phyloP scores from a whole-genome alignment of 305 asterid species.

The Vinca major region DNA sequence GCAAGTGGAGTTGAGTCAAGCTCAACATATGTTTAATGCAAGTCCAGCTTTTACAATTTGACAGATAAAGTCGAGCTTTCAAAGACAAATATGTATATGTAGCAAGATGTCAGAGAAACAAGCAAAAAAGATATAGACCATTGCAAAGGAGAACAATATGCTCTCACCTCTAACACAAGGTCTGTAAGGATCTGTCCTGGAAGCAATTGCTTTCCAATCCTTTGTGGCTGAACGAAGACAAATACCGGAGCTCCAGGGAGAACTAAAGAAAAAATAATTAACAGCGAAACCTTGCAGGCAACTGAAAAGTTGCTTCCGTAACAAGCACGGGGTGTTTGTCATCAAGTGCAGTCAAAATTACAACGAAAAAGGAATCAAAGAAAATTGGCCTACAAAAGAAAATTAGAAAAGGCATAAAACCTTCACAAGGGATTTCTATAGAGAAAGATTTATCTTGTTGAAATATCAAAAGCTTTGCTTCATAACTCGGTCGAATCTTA shows the following conservation, averaged over 20 bases:
- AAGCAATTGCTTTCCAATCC: slow-evolving; percentile 23
- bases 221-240: slow-evolving; percentile 20
- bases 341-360: neutral
- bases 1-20: too few relatives aligned
- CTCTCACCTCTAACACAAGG: slow-evolving; percentile 37
- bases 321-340: neutral
- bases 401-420: slow-evolving; percentile 16
- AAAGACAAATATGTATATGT: neutral
- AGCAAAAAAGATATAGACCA: neutral
- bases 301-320: slow-evolving; percentile 6
- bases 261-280: slow-evolving; percentile 23
- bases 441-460: slow-evolving; percentile 29
- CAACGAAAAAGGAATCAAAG: neutral
- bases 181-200: slow-evolving; percentile 49
- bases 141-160: neutral
- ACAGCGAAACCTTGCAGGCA: slow-evolving; percentile 17
- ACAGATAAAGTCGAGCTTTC: neutral
- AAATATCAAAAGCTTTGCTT: slow-evolving; percentile 32
- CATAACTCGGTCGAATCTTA: slow-evolving; percentile 45
- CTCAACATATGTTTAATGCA: too few relatives aligned
- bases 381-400: neutral
- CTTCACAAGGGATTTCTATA: slow-evolving; percentile 39
- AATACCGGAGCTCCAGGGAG: slow-evolving; percentile 39
- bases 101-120: neutral
- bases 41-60: neutral